These are phyloP conservation scores for Aspergillus sp. DNA, from an alignment of 2,329 filamentous ascomycete species.

Conservation along the genomic window DNA sequence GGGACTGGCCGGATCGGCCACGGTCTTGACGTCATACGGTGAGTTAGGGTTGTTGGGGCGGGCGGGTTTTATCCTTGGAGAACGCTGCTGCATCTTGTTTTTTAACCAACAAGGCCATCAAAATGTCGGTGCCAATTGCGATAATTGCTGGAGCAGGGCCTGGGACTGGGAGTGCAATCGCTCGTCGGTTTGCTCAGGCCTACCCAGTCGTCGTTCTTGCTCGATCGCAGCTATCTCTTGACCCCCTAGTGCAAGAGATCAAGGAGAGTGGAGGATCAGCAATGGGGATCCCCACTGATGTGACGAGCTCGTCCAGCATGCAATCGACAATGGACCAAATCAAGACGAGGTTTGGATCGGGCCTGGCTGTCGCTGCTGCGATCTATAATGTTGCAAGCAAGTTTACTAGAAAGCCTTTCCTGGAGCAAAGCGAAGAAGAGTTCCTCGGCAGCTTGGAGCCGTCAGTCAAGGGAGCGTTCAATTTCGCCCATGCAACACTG, in stretches of 20 bases:
- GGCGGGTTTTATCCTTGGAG: too few relatives aligned
- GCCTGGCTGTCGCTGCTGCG: constrained; percentile 38
- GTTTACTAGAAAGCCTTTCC: constrained; percentile 26
- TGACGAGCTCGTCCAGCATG: constrained; percentile 52
- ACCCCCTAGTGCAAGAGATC: constrained; percentile 68
- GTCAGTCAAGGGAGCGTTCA: too few relatives aligned
- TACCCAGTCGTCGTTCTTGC: constrained; percentile 78
- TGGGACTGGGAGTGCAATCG: too few relatives aligned
- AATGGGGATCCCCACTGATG: constrained; percentile 68
- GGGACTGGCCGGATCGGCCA: too few relatives aligned
- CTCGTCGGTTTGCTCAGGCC: constrained; percentile 52
- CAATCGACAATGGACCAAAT: constrained; percentile 29
- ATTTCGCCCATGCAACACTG: too few relatives aligned
- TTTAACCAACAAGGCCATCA: too few relatives aligned
- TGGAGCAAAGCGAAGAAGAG: constrained; percentile 25
- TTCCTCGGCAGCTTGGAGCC: constrained; percentile 13
- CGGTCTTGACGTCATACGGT: too few relatives aligned
- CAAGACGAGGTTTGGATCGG: constrained; percentile 10
- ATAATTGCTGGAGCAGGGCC: too few relatives aligned
- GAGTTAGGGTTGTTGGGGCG: too few relatives aligned
- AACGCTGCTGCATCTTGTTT: too few relatives aligned
- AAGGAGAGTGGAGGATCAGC: constrained; percentile 66
- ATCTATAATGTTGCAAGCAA: constrained; percentile 54
- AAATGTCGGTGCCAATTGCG: too few relatives aligned
- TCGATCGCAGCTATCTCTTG: constrained; percentile 64